Evolutionary conservation across 2,329 filamentous ascomycete species (phyloP).

Genomic region (Paramyrothecium roridum): DNA sequence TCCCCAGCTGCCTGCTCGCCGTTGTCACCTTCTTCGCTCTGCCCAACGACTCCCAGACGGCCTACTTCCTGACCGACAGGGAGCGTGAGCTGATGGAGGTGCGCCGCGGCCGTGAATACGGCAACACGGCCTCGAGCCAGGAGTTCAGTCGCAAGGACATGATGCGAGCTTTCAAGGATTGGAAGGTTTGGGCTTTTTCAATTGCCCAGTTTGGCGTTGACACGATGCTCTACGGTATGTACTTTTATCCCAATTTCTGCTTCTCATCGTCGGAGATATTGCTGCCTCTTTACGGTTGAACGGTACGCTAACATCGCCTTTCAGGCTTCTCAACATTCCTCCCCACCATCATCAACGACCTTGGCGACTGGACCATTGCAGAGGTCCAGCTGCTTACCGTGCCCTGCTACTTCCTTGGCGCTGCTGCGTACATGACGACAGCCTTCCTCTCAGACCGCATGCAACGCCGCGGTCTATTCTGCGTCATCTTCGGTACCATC

Average conservation of each 20-base stretch:
- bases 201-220: constrained; percentile 69
- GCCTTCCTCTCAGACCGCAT: constrained; percentile 66
- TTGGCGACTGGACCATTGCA: constrained; percentile 60
- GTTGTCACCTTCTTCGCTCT: constrained; percentile 28
- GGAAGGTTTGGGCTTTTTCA: constrained; percentile 72
- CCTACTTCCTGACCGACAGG: constrained; percentile 54
- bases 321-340: constrained; percentile 72
- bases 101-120: constrained; percentile 37
- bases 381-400: constrained; percentile 75
- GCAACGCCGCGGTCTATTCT: constrained; percentile 64
- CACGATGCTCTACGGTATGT: constrained; percentile 66
- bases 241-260: no score
- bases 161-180: constrained; percentile 64
- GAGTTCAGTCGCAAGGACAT: constrained; percentile 59
- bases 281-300: no score
- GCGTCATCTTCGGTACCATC: constrained; percentile 57
- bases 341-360: constrained; percentile 71
- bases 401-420: constrained; percentile 72
- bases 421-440: constrained; percentile 62
- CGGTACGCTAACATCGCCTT: no score
- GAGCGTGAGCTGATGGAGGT: constrained; percentile 64
- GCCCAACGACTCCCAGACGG: constrained; percentile 42
- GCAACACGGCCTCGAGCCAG: constrained; percentile 41
- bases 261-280: no score
- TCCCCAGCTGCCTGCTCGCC: constrained; percentile 37